Percentiles rank a stretch among this genome's conserved stretches.
phyloP scores from a whole-genome alignment of 192 early-diverging fungal species.

The Coemansia sp. region DNA sequence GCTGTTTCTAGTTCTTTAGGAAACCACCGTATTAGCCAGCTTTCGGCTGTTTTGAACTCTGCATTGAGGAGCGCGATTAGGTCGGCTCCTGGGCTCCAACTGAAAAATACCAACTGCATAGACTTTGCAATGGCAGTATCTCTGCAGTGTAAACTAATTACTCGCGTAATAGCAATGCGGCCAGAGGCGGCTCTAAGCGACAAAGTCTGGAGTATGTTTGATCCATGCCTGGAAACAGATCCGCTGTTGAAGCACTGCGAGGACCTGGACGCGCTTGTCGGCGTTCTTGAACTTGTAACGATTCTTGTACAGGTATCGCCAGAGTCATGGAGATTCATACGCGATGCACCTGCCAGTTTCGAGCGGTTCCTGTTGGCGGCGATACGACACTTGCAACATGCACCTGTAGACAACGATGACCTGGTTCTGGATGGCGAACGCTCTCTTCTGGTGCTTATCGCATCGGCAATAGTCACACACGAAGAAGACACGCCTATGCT shows the following conservation, averaged over 20 bases:
- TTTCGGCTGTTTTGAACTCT: constrained; percentile 3
- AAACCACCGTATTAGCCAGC: constrained; percentile 7
- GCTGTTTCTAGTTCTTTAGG: neutral
- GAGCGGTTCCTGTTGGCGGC: constrained; percentile 28
- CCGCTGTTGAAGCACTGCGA: constrained; percentile 12
- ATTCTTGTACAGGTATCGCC: constrained; percentile 29
- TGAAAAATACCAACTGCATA: neutral
- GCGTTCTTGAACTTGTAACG: constrained; percentile 30
- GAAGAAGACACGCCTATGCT: constrained; percentile 33
- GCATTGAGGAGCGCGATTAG: constrained; percentile 11
- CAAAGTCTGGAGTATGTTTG: constrained; percentile 20
- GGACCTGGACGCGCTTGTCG: constrained; percentile 24
- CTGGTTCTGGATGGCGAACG: constrained; percentile 37
- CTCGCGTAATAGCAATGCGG: constrained; percentile 23
- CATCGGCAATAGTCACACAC: constrained; percentile 32
- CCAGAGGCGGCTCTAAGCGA: constrained; percentile 16
- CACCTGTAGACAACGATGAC: constrained; percentile 19
- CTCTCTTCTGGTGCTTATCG: constrained; percentile 36
- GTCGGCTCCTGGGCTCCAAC: constrained; percentile 7
- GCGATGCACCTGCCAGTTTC: constrained; percentile 11
- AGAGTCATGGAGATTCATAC: constrained; percentile 23
- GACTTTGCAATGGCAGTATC: constrained; percentile 23
- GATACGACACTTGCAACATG: constrained; percentile 24
- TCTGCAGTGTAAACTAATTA: constrained; percentile 20
- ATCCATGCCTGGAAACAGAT: constrained; percentile 16